Percentiles rank a stretch among this genome's conserved stretches.
Evolutionary conservation across 139 green algal genomes (phyloP).

Genomic region (Asterochloris sp.): DNA sequence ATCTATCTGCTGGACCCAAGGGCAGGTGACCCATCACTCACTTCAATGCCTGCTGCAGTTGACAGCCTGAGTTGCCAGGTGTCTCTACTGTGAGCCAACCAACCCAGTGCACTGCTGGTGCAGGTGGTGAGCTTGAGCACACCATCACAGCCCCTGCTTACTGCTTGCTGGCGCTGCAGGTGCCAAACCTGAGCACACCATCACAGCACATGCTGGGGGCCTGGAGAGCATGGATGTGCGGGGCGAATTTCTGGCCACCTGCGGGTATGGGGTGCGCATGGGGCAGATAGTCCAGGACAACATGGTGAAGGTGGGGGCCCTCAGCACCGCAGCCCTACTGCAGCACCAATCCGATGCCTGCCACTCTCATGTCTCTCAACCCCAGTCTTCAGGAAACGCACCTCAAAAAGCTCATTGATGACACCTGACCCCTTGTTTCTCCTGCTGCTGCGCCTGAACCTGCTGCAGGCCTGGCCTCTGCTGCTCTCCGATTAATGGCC

Average conservation of each 20-base stretch:
- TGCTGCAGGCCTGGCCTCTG: neutral
- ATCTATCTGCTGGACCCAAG: conserved; percentile 55
- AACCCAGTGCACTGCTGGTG: neutral
- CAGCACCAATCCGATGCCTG: too few relatives aligned
- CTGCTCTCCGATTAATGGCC: conserved; percentile 1
- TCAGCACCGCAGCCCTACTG: too few relatives aligned
- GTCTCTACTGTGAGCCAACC: neutral
- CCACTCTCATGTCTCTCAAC: neutral
- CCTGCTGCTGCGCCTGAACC: neutral
- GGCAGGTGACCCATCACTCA: conserved; percentile 12
- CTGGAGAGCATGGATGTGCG: conserved; percentile 54
- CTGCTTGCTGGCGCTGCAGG: conserved; percentile 1
- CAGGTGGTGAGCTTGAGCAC: neutral
- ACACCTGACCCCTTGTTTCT: neutral
- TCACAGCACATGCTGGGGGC: conserved; percentile 56
- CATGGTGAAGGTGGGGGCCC: conserved; percentile 47
- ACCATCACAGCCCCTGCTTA: neutral
- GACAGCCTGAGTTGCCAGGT: neutral
- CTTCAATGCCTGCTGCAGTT: neutral
- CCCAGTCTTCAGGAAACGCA: neutral
- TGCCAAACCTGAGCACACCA: conserved; percentile 22
- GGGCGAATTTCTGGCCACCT: conserved; percentile 58
- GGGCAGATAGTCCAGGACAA: conserved; percentile 45
- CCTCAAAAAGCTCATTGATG: neutral
- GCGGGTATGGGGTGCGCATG: conserved; percentile 41